phyloP scores from a whole-genome alignment of 495 filamentous ascomycete species.

The Astrothelium subdiscretum region DNA sequence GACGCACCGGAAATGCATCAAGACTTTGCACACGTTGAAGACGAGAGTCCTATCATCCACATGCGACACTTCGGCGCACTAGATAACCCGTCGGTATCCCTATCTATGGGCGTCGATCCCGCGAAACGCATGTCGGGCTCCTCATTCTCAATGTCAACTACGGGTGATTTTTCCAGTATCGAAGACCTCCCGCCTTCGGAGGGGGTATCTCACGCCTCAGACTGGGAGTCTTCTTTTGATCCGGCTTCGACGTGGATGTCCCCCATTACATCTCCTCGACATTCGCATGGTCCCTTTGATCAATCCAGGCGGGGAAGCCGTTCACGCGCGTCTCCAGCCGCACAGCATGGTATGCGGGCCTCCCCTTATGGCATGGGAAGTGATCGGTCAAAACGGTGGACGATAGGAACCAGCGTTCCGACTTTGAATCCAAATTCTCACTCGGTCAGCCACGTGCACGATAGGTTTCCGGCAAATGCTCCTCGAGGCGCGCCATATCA shows the following conservation, averaged over 20 bases:
- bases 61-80: conserved; percentile 19
- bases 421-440: conserved; percentile 40
- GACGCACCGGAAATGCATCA: conserved; percentile 20
- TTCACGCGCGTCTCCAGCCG: conserved; percentile 52
- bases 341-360: conserved; percentile 49
- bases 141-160: conserved; percentile 23
- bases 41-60: conserved; percentile 24
- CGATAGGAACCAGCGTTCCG: conserved; percentile 52
- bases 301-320: conserved; percentile 28
- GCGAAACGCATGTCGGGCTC: conserved; percentile 20
- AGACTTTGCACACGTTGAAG: conserved; percentile 10
- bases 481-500: conserved; percentile 27
- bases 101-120: conserved; percentile 11
- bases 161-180: conserved; percentile 20
- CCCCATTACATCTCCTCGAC: conserved; percentile 20
- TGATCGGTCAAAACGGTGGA: conserved; percentile 57
- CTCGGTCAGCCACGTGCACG: conserved; percentile 27
- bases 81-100: conserved; percentile 11
- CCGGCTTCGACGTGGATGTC: conserved; percentile 20
- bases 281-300: conserved; percentile 14
- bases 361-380: conserved; percentile 51
- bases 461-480: conserved; percentile 18
- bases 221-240: conserved; percentile 19
- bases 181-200: conserved; percentile 20
- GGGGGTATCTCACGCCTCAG: conserved; percentile 21